These are phyloP conservation scores for Scorias spongiosa DNA, from an alignment of 2,329 filamentous ascomycete genomes.

Conservation along the genomic window DNA sequence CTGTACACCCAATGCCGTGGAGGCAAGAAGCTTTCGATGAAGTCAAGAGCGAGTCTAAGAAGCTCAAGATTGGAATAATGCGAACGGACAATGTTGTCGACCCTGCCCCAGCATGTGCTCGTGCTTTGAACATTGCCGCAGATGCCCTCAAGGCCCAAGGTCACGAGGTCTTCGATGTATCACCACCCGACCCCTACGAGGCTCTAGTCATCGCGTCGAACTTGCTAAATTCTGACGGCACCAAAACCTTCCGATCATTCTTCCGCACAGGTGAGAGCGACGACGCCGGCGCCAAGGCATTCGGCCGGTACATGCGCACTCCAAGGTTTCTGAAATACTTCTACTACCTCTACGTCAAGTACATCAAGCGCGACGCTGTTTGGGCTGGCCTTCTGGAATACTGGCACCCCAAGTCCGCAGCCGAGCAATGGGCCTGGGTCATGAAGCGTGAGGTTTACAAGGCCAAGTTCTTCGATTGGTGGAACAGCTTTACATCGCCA, in stretches of 20 bases:
- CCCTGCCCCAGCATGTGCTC: slow-evolving; percentile 67
- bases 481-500: slow-evolving; percentile 43
- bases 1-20: slow-evolving; percentile 76
- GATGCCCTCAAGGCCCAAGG: slow-evolving; percentile 54
- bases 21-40: slow-evolving; percentile 44
- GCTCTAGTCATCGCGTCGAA: slow-evolving; percentile 63
- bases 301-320: slow-evolving; percentile 58
- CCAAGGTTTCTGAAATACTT: slow-evolving; percentile 62
- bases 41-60: slow-evolving; percentile 45
- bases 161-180: slow-evolving; percentile 55
- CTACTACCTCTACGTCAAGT: slow-evolving; percentile 84
- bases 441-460: slow-evolving; percentile 63
- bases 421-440: slow-evolving; percentile 72
- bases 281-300: slow-evolving; percentile 60
- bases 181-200: slow-evolving; percentile 45
- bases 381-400: slow-evolving; percentile 65
- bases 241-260: slow-evolving; percentile 61
- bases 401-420: slow-evolving; percentile 59
- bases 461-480: slow-evolving; percentile 69
- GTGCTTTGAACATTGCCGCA: slow-evolving; percentile 58
- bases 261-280: slow-evolving; percentile 65
- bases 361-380: slow-evolving; percentile 56
- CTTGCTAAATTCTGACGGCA: slow-evolving; percentile 73
- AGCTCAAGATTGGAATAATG: slow-evolving; percentile 60
- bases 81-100: slow-evolving; percentile 61